These are phyloP conservation scores for Fraxinus greggii DNA, from an alignment of 305 asterid genomes.

Conservation along the genomic window DNA sequence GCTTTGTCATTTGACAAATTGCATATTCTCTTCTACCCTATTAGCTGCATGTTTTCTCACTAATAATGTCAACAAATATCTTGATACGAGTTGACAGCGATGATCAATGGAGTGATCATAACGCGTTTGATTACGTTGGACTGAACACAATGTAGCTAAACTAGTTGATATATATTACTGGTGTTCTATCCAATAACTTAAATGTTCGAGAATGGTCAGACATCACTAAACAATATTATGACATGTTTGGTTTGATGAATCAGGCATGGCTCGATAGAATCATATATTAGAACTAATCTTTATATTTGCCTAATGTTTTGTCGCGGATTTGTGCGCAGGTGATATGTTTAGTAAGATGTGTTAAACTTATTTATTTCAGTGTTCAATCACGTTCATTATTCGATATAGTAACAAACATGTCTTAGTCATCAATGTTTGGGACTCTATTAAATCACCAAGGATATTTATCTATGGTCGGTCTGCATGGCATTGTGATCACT, in stretches of 20 bases:
- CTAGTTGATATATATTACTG: background rate
- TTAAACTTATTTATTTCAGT: background rate
- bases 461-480: background rate
- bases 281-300: background rate
- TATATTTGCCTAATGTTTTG: background rate
- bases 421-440: background rate
- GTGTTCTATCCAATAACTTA: background rate
- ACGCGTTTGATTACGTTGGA: background rate
- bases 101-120: too few relatives aligned
- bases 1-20: slow-evolving; percentile 7
- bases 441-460: background rate
- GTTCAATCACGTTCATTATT: background rate
- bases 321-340: background rate
- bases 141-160: background rate
- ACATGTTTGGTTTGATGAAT: background rate
- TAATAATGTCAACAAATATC: background rate
- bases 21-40: background rate
- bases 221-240: background rate
- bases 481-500: background rate
- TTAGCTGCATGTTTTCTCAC: background rate
- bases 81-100: background rate
- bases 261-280: background rate
- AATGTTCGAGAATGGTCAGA: background rate
- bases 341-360: background rate
- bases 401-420: background rate